phyloP scores from a whole-genome alignment of 2,329 filamentous ascomycete genomes.

The Colletotrichum sublineola region DNA sequence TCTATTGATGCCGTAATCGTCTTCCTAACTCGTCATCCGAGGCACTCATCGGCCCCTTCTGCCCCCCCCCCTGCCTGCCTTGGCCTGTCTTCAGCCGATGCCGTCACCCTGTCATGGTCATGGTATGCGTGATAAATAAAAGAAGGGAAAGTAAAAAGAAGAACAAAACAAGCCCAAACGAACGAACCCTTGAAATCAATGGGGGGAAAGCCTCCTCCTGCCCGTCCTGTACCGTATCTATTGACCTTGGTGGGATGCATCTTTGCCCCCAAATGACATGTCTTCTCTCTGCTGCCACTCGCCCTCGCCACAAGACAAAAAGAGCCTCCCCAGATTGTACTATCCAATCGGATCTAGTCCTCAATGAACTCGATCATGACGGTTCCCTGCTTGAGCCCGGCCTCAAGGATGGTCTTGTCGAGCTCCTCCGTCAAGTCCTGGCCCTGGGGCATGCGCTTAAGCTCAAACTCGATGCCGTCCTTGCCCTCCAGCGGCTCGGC shows the following conservation, averaged over 20 bases:
- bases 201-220: background rate
- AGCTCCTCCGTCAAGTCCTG: conserved; percentile 85
- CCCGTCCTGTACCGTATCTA: conserved; percentile 23
- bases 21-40: background rate
- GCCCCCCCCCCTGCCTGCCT: conserved; percentile 9
- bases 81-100: conserved; percentile 8
- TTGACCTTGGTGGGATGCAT: conserved; percentile 26
- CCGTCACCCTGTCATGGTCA: conserved; percentile 14
- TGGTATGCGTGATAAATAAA: conserved; percentile 26
- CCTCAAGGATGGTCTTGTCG: conserved; percentile 81
- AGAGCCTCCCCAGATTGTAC: background rate
- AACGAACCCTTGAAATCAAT: conserved; percentile 3
- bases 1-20: conserved; percentile 35
- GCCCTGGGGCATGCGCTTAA: conserved; percentile 83
- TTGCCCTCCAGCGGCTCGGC: conserved; percentile 86
- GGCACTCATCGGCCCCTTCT: conserved; percentile 4
- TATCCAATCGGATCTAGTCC: conserved; percentile 51
- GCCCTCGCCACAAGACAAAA: background rate
- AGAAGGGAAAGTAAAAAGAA: background rate
- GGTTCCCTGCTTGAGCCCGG: conserved; percentile 90
- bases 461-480: conserved; percentile 83
- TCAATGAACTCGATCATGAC: conserved; percentile 95
- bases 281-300: conserved; percentile 16
- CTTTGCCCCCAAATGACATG: background rate
- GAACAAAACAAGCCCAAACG: background rate